Base-by-base conservation (phyloP, 2,329 filamentous ascomycete species). In the Rhynchosporium secalis region DNA sequence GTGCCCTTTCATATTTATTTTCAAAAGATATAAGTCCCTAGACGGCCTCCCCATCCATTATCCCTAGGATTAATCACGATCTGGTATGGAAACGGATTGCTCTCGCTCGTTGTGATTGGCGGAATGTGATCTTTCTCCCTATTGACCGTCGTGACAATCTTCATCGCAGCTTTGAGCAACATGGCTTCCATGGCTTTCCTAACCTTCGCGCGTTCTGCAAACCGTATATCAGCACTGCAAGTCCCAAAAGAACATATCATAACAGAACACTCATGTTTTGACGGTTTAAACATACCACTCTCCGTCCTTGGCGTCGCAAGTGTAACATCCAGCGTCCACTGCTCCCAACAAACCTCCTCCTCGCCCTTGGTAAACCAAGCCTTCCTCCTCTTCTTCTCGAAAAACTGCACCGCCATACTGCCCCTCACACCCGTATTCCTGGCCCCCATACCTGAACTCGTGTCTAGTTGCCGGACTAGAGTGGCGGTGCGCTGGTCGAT, bases 311-410 rank as follows among this genome's bases (percentile, higher is more conserved):
- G 93, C 70, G 92, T 92, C 9, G 92, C 91, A 60, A 97, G 86
- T n/a, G 92, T 96, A 56, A 98, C 90, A 76, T 96, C 91, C 68
- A 99, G 79, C 49, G 90, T 92, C 95, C 95, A 99, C 72, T 86
- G 87, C 81, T 98, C 95, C 95, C 95, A 99, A 75, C 92, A 96
- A 20, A 97, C 87, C 75, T 97, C 93, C 75, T 98, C 93, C 68
- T 97, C 94, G 29, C 86, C 89, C 71, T 87, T 88, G 76, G 84
- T 78, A 69, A 92, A 89, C 76, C 91, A 88, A 75, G 90, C 93
- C 80, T 93, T 95, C 70, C 89, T 85, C 64, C 93, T 84, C 74
- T 88, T 90, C 82, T 94, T 95, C 79, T 99, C 94, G 70, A 96
- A 96, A 79, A 98, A 98, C 78, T 96, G 91, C 40, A 98, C 90